Evolutionary conservation across 306 rosid genomes (phyloP).

Genomic region (Malus asiatica): DNA sequence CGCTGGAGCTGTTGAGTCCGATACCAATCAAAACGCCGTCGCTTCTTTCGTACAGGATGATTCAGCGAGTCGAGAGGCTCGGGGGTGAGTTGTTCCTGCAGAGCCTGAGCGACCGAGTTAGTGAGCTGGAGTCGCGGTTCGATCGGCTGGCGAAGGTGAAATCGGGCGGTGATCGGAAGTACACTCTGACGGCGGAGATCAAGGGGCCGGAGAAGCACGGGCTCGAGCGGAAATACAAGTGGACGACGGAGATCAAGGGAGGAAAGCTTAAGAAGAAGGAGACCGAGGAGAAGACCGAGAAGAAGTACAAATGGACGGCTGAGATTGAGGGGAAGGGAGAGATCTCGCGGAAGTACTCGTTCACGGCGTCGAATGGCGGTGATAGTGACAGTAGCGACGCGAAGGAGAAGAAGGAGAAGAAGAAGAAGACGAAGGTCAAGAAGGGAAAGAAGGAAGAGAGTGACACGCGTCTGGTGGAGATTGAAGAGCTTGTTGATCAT

Average conservation of each 20-base stretch:
- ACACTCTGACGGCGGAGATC: conserved; percentile 80
- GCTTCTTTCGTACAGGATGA: conserved; percentile 25
- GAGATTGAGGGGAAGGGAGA: conserved; percentile 70
- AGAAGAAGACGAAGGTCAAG: conserved; percentile 29
- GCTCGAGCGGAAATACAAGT: conserved; percentile 65
- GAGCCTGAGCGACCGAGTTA: conserved; percentile 54
- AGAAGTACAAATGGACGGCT: conserved; percentile 70
- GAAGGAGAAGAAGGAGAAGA: conserved; percentile 32
- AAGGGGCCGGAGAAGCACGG: conserved; percentile 46
- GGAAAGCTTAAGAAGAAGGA: conserved; percentile 35
- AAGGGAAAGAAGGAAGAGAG: conserved; percentile 36
- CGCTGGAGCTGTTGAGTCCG: conserved; percentile 21
- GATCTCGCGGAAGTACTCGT: conserved; percentile 47
- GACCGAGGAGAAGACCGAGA: conserved; percentile 17
- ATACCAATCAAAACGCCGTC: conserved; percentile 33
- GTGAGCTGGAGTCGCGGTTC: conserved; percentile 62
- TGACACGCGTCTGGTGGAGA: conserved; percentile 64
- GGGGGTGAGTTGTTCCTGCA: conserved; percentile 33
- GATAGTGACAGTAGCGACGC: conserved; percentile 15
- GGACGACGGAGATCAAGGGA: conserved; percentile 58
- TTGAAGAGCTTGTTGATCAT: conserved; percentile 55
- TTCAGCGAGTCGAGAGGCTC: conserved; percentile 41
- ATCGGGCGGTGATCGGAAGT: conserved; percentile 47
- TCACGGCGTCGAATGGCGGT: conserved; percentile 40
- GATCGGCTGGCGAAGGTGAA: conserved; percentile 38